A percentile compares a stretch with the other conserved stretches of the same genome.
These are phyloP conservation scores for Butyriboletus loyo DNA, from an alignment of 768 basidiomycete genomes.

Conservation along the genomic window DNA sequence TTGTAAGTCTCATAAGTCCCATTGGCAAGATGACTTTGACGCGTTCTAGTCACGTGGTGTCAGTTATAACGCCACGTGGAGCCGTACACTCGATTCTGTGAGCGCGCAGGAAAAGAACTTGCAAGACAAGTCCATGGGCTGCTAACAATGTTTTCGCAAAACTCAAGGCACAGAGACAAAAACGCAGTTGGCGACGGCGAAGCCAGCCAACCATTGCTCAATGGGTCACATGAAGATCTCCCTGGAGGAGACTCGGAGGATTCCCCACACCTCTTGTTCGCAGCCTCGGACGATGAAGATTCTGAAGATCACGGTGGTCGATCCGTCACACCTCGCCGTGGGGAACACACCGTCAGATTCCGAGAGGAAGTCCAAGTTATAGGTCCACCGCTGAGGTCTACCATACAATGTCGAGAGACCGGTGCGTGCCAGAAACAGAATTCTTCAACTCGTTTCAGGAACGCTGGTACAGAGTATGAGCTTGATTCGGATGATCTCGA, in stretches of 20 bases:
- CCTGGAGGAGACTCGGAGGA: conserved; percentile 25
- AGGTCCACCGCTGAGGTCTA: conserved; percentile 67
- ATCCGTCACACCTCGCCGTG: conserved; percentile 33
- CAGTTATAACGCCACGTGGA: conserved; percentile 7
- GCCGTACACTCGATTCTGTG: background rate
- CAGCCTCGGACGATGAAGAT: conserved; percentile 53
- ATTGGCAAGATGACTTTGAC: too few species aligned
- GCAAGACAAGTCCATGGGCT: conserved; percentile 18
- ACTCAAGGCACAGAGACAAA: conserved; percentile 29
- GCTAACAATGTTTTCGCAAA: conserved; percentile 30
- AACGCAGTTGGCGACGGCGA: conserved; percentile 33
- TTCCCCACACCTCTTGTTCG: conserved; percentile 44
- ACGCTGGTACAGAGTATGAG: conserved; percentile 61
- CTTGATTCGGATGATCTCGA: conserved; percentile 82
- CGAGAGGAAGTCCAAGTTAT: conserved; percentile 68
- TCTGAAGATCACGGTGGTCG: conserved; percentile 38
- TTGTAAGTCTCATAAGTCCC: too few species aligned
- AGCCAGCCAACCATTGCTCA: conserved; percentile 58
- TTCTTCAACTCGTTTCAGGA: conserved; percentile 7
- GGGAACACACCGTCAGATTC: conserved; percentile 57
- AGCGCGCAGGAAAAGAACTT: conserved; percentile 2
- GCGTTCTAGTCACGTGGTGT: conserved; percentile 22
- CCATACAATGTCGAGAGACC: conserved; percentile 71
- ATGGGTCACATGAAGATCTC: conserved; percentile 40
- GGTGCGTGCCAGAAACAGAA: conserved; percentile 51